Evolutionary conservation across 2,329 filamentous ascomycete genomes (phyloP), one percentile per base, ranked within the genome.

Genomic region (Pestalotiopsis sp.): DNA sequence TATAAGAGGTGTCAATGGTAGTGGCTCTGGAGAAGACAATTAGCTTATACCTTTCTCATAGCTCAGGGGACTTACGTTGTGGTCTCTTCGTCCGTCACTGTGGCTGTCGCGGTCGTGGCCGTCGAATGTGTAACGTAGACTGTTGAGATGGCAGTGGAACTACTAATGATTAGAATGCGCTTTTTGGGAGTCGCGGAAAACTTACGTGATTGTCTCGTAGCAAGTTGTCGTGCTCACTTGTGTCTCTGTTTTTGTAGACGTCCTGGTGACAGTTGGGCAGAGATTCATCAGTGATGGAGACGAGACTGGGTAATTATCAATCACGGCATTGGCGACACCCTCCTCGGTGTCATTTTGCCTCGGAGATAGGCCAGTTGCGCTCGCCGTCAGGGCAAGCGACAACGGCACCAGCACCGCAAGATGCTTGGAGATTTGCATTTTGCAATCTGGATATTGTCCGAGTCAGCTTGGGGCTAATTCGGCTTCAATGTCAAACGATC

Each of bases 331-430:
- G 45, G 20, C 17, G 36, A 23, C 31, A 39, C 20, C 11, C n/a
- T 41, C 41, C 58, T 20, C 60, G 11, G 64, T 65, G 7, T 23
- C 23, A 49, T 60, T 60, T 9, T 41, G 52, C 13, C 52, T 66
- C 12, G 52, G 27, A 31, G 14, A 45, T 14, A 57, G 27, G 25
- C n/a, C 39, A 17, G 61, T 27, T n/a, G 69, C 55, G 61, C 59
- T 70, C 23, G 68, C 71, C 9, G 74, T 31, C 38, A 69, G 72
- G 61, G 71, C 72, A 17, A 75, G 52, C 31, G 70, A 71, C 38
- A 76, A 59, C 67, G 70, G 72, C 66, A 69, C 70, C 57, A 75
- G 68, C 65, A 69, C 72, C 67, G 69, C 72, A 13, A 77, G 58
- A 36, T 66, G 68, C 36, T 63, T 69, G 58, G 65, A 45, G 38